Evolutionary conservation across 768 basidiomycete genomes (phyloP).

Genomic region (Neoboletus magnificus): DNA sequence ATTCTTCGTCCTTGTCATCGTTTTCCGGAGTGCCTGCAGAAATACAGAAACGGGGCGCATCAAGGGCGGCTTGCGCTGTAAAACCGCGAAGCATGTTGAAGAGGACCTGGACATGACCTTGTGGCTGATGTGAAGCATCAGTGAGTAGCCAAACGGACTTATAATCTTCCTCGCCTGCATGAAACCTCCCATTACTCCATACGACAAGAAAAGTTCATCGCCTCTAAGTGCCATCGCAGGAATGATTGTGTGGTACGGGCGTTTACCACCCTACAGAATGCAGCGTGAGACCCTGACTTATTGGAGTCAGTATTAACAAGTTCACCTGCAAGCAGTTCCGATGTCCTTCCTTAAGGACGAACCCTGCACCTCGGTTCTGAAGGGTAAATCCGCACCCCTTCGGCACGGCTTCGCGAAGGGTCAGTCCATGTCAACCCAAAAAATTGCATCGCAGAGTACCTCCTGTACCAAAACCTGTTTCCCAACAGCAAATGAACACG

Average conservation of each 20-base stretch:
- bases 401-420: constrained; percentile 62
- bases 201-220: constrained; percentile 82
- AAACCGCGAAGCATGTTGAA: constrained; percentile 87
- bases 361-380: constrained; percentile 90
- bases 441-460: constrained; percentile 39
- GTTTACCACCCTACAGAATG: constrained; percentile 66
- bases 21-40: constrained; percentile 75
- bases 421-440: constrained; percentile 3
- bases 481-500: constrained; percentile 2
- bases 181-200: constrained; percentile 90
- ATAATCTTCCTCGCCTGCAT: constrained; percentile 58
- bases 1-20: constrained; percentile 43
- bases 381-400: constrained; percentile 95
- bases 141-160: not conserved
- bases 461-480: constrained; percentile 81
- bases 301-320: not conserved
- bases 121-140: constrained; percentile 52
- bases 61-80: constrained; percentile 84
- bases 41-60: constrained; percentile 95
- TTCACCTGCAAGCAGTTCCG: constrained; percentile 77
- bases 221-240: constrained; percentile 80
- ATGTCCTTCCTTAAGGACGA: constrained; percentile 75
- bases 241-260: constrained; percentile 92
- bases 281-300: not conserved
- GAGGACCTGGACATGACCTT: constrained; percentile 94